phyloP scores from a whole-genome alignment of 139 green algal species.

The Chlorella sp. region DNA sequence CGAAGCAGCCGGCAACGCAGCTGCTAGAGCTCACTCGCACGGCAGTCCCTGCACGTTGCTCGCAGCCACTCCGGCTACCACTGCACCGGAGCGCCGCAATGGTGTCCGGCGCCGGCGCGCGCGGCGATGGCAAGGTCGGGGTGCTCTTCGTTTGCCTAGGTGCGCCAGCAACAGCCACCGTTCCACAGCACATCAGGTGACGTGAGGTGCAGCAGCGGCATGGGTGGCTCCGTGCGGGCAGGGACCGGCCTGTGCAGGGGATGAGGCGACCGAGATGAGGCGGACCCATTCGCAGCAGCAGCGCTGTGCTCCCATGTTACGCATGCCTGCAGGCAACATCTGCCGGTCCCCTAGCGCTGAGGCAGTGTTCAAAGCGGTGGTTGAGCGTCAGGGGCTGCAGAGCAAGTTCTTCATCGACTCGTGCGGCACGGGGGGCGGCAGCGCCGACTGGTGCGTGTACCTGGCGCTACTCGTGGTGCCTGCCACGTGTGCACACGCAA shows the following conservation, averaged over 20 bases:
- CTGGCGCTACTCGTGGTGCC: too few relatives aligned
- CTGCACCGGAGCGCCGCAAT: too few relatives aligned
- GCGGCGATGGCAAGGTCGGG: conserved; percentile 39
- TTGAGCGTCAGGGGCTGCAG: conserved; percentile 57
- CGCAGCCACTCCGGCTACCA: too few relatives aligned
- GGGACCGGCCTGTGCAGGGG: neutral
- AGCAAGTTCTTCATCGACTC: conserved; percentile 83
- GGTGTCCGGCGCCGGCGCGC: too few relatives aligned
- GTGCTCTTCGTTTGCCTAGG: conserved; percentile 83
- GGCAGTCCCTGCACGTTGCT: too few relatives aligned
- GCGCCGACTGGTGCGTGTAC: conserved; percentile 44
- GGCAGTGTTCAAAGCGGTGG: conserved; percentile 78
- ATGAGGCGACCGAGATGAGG: neutral
- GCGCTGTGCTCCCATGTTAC: neutral
- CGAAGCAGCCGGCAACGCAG: too few relatives aligned
- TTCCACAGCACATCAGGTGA: neutral
- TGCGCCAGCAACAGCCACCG: conserved; percentile 12
- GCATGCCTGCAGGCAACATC: conserved; percentile 75
- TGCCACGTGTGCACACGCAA: too few relatives aligned
- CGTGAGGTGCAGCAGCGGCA: too few relatives aligned
- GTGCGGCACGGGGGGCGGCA: conserved; percentile 85
- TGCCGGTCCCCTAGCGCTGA: conserved; percentile 90
- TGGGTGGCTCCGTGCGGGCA: neutral
- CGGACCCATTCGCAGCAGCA: neutral
- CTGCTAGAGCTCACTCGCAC: too few relatives aligned